phyloP scores from a whole-genome alignment of 2,329 filamentous ascomycete genomes.

The Trichoderma simmonsii region DNA sequence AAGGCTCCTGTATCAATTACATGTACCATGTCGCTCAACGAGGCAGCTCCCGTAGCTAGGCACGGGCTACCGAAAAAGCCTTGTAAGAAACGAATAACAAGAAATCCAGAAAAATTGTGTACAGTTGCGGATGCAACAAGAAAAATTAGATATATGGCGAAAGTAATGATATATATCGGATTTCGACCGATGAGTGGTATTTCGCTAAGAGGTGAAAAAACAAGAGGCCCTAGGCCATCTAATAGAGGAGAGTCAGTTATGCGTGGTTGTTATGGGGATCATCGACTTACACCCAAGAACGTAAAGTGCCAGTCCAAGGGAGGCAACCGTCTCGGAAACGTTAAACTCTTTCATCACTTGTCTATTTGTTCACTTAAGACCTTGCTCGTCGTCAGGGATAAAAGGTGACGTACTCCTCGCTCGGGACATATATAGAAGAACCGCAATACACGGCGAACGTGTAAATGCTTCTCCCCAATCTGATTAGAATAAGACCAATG shows the following conservation, averaged over 20 bases:
- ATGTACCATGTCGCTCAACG: neutral
- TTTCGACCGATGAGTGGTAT: neutral
- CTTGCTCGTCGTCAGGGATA: neutral
- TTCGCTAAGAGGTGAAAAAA: neutral
- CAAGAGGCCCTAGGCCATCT: neutral
- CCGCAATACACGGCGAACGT: neutral
- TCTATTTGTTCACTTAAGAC: neutral
- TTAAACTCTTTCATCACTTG: neutral
- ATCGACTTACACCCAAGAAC: neutral
- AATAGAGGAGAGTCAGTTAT: neutral
- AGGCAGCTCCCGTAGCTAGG: neutral
- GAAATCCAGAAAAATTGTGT: neutral
- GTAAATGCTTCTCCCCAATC: neutral
- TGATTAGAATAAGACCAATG: neutral
- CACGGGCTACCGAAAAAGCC: neutral
- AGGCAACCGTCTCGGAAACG: neutral
- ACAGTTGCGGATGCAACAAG: neutral
- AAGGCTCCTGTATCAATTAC: neutral
- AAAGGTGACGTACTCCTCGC: neutral
- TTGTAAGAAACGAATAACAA: neutral
- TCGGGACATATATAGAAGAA: neutral
- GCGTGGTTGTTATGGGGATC: neutral
- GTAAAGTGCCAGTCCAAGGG: neutral
- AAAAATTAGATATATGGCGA: neutral
- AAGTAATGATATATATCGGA: neutral